A percentile compares a stretch with the other conserved stretches of the same genome.
Evolutionary conservation across 768 basidiomycete species (phyloP).

Genomic region (Russula foetens): DNA sequence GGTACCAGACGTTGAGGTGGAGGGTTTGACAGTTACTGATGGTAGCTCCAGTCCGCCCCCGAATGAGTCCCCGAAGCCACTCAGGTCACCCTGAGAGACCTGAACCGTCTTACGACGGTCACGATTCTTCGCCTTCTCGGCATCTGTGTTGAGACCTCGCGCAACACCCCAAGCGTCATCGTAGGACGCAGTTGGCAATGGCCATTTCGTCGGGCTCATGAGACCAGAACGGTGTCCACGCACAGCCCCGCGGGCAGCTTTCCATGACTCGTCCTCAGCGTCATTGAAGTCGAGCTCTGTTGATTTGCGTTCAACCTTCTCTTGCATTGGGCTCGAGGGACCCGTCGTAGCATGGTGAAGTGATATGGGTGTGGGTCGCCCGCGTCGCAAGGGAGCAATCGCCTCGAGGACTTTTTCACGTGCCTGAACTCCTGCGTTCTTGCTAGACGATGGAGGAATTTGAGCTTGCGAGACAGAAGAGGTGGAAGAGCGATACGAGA

Average conservation of each 20-base stretch:
- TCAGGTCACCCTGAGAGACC: conserved; percentile 8
- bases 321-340: conserved; percentile 25
- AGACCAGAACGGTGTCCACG: conserved; percentile 21
- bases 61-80: conserved; percentile 56
- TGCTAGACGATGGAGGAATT: conserved; percentile 21
- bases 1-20: neutral
- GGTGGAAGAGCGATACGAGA: conserved; percentile 30
- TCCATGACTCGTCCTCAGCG: conserved; percentile 24
- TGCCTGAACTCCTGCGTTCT: conserved; percentile 54
- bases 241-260: conserved; percentile 15
- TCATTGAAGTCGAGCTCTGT: conserved; percentile 25
- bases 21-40: neutral
- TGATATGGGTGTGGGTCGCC: conserved; percentile 38
- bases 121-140: conserved; percentile 13
- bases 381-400: conserved; percentile 71
- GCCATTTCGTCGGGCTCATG: conserved; percentile 16
- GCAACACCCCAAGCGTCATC: conserved; percentile 16
- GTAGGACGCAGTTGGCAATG: neutral
- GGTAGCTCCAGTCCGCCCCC: conserved; percentile 25
- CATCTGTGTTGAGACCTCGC: neutral
- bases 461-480: conserved; percentile 22
- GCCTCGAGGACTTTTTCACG: conserved; percentile 74
- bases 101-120: conserved; percentile 18
- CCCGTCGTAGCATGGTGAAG: conserved; percentile 21
- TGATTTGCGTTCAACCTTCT: conserved; percentile 7